These are phyloP conservation scores for Globisporangium uncinulatum DNA, from an alignment of 352 stramenopile species.

Conservation along the genomic window DNA sequence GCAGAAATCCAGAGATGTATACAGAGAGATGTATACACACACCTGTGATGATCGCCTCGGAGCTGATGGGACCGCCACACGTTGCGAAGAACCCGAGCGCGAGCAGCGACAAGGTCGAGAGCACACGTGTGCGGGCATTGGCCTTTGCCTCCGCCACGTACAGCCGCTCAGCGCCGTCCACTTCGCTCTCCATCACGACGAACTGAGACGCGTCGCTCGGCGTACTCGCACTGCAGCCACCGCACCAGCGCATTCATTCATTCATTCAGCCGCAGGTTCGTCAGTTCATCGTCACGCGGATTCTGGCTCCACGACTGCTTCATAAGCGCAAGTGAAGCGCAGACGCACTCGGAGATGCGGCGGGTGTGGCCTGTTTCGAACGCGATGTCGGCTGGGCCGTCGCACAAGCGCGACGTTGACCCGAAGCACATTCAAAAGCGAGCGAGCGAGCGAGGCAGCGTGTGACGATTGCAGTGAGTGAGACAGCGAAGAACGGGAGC, in stretches of 20 bases:
- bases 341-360: constrained; percentile 16
- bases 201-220: constrained; percentile 14
- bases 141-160: constrained; percentile 1
- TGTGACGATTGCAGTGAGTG: neutral
- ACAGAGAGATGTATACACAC: neutral
- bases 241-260: neutral
- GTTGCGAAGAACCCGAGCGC: constrained; percentile 53
- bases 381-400: neutral
- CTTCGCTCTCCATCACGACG: constrained; percentile 13
- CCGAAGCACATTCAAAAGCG: neutral
- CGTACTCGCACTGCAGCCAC: constrained; percentile 3
- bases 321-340: neutral
- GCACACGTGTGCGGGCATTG: constrained; percentile 12
- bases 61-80: constrained; percentile 35
- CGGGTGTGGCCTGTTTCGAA: constrained; percentile 10
- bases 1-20: no score
- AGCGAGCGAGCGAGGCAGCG: no score
- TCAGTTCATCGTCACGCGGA: neutral
- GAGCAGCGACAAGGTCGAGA: constrained; percentile 36
- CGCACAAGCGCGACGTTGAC: neutral
- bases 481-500: no score
- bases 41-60: constrained; percentile 36
- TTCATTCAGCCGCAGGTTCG: neutral
- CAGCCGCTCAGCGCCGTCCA: constrained; percentile 7
- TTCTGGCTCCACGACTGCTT: neutral